Evolutionary conservation across 2,329 filamentous ascomycete genomes (phyloP).

Genomic region (Fusarium xylarioides): DNA sequence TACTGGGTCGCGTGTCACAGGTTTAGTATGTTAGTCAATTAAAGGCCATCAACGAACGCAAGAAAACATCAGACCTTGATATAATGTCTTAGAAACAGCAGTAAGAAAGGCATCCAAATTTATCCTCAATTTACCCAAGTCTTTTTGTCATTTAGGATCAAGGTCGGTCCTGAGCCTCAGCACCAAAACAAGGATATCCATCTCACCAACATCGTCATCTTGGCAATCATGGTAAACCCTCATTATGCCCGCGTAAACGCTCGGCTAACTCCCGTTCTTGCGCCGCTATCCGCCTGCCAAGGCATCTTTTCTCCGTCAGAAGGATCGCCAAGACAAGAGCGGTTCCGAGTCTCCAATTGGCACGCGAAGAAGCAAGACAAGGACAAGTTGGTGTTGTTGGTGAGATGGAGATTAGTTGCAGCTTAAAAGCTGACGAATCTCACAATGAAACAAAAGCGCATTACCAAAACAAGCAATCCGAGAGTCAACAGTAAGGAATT

Average conservation of each 20-base stretch:
- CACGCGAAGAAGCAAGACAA: no score
- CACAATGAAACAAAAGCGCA: neutral
- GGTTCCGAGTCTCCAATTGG: neutral
- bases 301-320: neutral
- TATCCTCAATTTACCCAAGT: no score
- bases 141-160: neutral
- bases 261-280: slow-evolving; percentile 10
- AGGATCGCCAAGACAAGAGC: neutral
- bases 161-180: neutral
- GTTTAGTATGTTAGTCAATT: neutral
- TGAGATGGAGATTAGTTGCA: slow-evolving; percentile 1
- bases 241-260: slow-evolving; percentile 19
- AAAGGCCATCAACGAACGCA: neutral
- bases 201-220: neutral
- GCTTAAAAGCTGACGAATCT: neutral
- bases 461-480: slow-evolving; percentile 4
- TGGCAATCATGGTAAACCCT: slow-evolving; percentile 17
- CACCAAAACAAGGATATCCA: neutral
- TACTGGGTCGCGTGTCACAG: slow-evolving; percentile 4
- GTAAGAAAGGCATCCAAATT: no score
- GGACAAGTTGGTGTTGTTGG: no score
- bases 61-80: neutral
- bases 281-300: slow-evolving; percentile 14
- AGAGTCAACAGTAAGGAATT: neutral
- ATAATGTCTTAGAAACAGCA: no score